A percentile compares a stretch with the other conserved stretches of the same genome.
These are phyloP conservation scores for Cryptosporidium ubiquitum DNA, from an alignment of 169 alveolate genomes.

Conservation along the genomic window DNA sequence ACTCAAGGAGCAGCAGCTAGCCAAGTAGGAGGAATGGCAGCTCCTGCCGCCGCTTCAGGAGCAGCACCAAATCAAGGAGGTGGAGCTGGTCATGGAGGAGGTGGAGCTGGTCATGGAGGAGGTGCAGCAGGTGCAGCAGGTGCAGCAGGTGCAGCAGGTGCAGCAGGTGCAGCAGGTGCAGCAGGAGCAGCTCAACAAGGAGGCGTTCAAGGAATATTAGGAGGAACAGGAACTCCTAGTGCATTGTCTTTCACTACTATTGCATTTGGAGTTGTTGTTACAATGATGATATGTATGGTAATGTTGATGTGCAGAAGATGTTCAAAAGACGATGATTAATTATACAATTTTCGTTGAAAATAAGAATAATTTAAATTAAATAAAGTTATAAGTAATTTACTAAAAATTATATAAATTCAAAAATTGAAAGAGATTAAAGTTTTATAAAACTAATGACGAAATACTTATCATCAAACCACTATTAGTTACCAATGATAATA, in stretches of 20 bases:
- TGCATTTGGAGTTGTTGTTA: constrained; percentile 30
- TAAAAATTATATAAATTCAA: not conserved
- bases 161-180: constrained; percentile 1
- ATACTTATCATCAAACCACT: not conserved
- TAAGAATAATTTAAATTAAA: not conserved
- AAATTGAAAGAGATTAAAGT: not conserved
- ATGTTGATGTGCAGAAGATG: constrained; percentile 69
- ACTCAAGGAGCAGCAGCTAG: constrained; percentile 13
- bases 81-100: too few species aligned
- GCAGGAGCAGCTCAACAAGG: constrained; percentile 13
- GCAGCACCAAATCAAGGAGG: too few species aligned
- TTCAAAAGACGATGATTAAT: constrained; percentile 59
- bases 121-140: not conserved
- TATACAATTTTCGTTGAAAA: not conserved
- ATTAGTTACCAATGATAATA: too few species aligned
- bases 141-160: constrained; percentile 8
- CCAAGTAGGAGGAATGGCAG: not conserved
- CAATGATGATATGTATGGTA: constrained; percentile 72
- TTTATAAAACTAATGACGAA: too few species aligned
- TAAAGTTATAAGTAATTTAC: not conserved
- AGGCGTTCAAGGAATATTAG: not conserved
- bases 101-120: too few species aligned
- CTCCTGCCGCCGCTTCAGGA: too few species aligned
- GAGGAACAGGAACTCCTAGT: constrained; percentile 40
- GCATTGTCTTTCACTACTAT: constrained; percentile 55